A percentile compares a stretch with the other conserved stretches of the same genome.
Conservation (phyloP, 306 rosid species). For the Chamaecrista fasciculata region DNA sequence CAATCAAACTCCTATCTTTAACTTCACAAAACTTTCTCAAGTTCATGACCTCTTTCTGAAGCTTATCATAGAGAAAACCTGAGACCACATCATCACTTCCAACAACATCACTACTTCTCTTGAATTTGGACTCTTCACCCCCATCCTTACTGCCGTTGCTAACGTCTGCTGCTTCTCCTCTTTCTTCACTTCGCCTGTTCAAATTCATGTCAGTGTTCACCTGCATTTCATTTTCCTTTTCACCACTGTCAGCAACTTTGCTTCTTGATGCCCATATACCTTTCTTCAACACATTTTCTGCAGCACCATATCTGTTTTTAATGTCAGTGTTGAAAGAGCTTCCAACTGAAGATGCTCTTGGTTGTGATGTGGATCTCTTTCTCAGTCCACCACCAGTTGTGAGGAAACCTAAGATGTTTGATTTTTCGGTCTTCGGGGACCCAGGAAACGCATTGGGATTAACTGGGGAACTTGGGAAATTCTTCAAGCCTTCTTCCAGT, state of each 20-base stretch:
- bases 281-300: conserved; percentile 54
- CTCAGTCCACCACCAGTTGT: conserved; percentile 52
- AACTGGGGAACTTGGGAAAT: conserved; percentile 37
- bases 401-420: conserved; percentile 66
- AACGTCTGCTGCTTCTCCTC: conserved; percentile 30
- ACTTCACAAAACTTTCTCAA: conserved; percentile 64
- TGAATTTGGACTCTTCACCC: conserved; percentile 35
- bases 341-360: conserved; percentile 55
- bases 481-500: conserved; percentile 84
- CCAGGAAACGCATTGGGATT: conserved; percentile 34
- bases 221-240: conserved; percentile 54
- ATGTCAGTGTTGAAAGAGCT: conserved; percentile 41
- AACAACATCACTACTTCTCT: conserved; percentile 31
- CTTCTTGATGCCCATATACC: conserved; percentile 71
- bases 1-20: conserved; percentile 51
- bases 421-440: conserved; percentile 61
- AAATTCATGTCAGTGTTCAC: conserved; percentile 28
- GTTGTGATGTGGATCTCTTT: conserved; percentile 83
- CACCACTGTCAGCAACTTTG: conserved; percentile 66
- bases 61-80: conserved; percentile 77
- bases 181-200: conserved; percentile 19
- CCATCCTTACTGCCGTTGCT: conserved; percentile 17
- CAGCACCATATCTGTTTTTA: conserved; percentile 40
- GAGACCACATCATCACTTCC: conserved; percentile 61
- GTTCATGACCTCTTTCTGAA: conserved; percentile 77